phyloP scores from a whole-genome alignment of 2,329 filamentous ascomycete species.

The Hyphodiscus sp. region DNA sequence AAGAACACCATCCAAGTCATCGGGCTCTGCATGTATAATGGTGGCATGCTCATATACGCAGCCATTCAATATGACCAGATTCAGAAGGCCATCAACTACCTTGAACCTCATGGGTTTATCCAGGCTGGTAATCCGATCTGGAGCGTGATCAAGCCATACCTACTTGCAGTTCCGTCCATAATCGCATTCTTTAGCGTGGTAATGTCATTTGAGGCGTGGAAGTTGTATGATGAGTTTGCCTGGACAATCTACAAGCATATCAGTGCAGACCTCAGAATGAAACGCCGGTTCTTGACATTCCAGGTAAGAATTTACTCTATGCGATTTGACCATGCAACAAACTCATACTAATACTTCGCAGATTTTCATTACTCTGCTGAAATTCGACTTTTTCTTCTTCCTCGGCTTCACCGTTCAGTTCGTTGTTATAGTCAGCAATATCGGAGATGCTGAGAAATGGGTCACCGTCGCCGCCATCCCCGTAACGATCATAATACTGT shows the following conservation, averaged over 20 bases:
- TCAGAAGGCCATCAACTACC: slow-evolving; percentile 56
- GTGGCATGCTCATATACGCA: slow-evolving; percentile 87
- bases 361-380: slow-evolving; percentile 96
- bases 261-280: slow-evolving; percentile 93
- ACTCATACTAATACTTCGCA: slow-evolving; percentile 33
- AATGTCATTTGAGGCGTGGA: slow-evolving; percentile 79
- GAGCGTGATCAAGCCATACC: slow-evolving; percentile 67
- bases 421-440: slow-evolving; percentile 76
- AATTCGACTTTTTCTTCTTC: slow-evolving; percentile 99
- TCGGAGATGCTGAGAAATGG: slow-evolving; percentile 67
- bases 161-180: slow-evolving; percentile 80
- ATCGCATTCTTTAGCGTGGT: slow-evolving; percentile 68
- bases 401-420: slow-evolving; percentile 98
- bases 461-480: slow-evolving; percentile 87
- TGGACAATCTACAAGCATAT: slow-evolving; percentile 99
- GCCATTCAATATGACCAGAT: slow-evolving; percentile 92
- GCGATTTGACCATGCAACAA: neutral
- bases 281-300: slow-evolving; percentile 91
- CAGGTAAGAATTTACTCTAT: slow-evolving; percentile 56
- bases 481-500: slow-evolving; percentile 81
- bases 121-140: slow-evolving; percentile 37
- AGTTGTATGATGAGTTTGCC: slow-evolving; percentile 95
- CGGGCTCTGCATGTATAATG: slow-evolving; percentile 85
- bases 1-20: slow-evolving; percentile 99
- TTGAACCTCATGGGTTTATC: slow-evolving; percentile 43